These are phyloP conservation scores for Physaria fendleri DNA, from an alignment of 345 rosid genomes.

Conservation along the genomic window DNA sequence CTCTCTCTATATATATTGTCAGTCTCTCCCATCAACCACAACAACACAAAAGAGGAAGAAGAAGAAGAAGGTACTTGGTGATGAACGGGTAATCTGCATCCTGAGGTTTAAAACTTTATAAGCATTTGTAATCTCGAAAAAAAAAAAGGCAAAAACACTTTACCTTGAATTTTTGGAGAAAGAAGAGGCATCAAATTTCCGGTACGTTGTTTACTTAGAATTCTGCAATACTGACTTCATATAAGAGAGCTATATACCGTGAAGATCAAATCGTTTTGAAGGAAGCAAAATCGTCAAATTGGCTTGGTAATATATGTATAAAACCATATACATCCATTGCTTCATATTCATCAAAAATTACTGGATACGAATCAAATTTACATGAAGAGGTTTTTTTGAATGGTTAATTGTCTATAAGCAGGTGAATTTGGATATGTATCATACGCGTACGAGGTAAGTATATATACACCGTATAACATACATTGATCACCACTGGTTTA, in stretches of 20 bases:
- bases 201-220: not conserved
- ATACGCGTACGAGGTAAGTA: not conserved
- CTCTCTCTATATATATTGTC: slow-evolving; percentile 8
- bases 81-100: slow-evolving; percentile 33
- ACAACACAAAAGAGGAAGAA: not conserved
- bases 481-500: not conserved
- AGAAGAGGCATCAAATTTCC: not conserved
- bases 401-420: not conserved
- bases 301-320: not conserved
- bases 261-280: not conserved
- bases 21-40: not conserved
- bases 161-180: not conserved
- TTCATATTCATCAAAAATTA: not conserved
- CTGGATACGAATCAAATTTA: not conserved
- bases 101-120: slow-evolving; percentile 26
- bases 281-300: not conserved
- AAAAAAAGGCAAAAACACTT: too few species aligned
- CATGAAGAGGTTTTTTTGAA: not conserved
- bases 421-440: not conserved
- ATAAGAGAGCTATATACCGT: not conserved
- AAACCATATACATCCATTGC: not conserved
- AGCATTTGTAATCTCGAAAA: slow-evolving; percentile 13
- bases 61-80: slow-evolving; percentile 6
- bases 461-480: not conserved
- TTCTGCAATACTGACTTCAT: not conserved